Evolutionary conservation across 2,329 filamentous ascomycete species (phyloP).

Genomic region (Plenodomus tracheiphilus): DNA sequence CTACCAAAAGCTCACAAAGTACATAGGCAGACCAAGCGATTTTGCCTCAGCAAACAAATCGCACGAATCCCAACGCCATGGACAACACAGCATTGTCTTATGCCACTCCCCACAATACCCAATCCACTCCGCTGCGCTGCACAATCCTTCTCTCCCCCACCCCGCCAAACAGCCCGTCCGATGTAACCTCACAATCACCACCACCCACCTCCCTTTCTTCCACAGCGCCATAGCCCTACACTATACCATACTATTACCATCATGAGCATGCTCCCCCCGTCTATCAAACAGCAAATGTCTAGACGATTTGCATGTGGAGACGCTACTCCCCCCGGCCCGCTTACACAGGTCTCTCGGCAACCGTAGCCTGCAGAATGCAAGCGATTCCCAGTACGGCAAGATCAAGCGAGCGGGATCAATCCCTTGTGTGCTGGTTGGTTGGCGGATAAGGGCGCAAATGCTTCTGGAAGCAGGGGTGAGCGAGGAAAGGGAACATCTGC

Average conservation of each 20-base stretch:
- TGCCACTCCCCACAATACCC: too few relatives aligned
- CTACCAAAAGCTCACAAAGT: too few relatives aligned
- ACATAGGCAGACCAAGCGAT: too few relatives aligned
- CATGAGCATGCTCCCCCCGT: neutral
- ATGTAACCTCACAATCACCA: neutral
- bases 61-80: too few relatives aligned
- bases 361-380: neutral
- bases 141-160: too few relatives aligned
- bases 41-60: too few relatives aligned
- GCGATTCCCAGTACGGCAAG: neutral
- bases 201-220: neutral
- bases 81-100: too few relatives aligned
- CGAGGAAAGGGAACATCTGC: constrained; percentile 8
- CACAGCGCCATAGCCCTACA: neutral
- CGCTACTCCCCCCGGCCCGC: too few relatives aligned
- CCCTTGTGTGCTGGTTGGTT: neutral
- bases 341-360: neutral
- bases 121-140: too few relatives aligned
- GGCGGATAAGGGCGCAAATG: neutral
- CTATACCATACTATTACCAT: neutral
- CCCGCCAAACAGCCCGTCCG: too few relatives aligned
- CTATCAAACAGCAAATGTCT: neutral
- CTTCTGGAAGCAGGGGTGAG: constrained; percentile 16
- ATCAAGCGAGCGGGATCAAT: neutral
- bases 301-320: neutral